phyloP scores from a whole-genome alignment of 768 basidiomycete genomes.

The Leccinum obscurum region DNA sequence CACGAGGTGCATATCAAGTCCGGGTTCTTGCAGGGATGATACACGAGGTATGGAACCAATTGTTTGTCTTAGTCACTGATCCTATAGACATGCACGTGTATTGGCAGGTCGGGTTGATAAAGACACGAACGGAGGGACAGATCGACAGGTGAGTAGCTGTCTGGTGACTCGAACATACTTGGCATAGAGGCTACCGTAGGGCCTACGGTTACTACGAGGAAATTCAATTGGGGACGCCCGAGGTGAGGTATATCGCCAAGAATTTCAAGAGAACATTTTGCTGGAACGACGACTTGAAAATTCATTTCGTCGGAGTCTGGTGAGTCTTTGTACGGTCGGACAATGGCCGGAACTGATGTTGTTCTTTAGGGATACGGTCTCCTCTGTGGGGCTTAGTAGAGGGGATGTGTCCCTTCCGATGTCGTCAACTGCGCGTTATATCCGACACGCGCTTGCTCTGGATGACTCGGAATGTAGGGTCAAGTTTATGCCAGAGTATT shows the following conservation, averaged over 20 bases:
- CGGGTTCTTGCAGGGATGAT: not conserved
- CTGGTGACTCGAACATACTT: not conserved
- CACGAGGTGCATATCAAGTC: not conserved
- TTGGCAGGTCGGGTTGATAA: not conserved
- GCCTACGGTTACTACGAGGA: not conserved
- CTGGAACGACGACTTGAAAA: not conserved
- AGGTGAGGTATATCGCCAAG: not conserved
- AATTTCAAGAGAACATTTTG: not conserved
- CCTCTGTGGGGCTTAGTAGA: conserved; percentile 45
- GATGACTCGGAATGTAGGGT: not conserved
- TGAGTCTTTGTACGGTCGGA: conserved; percentile 20
- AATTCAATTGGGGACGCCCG: not conserved
- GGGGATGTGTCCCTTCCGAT: conserved; percentile 49
- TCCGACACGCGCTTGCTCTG: not conserved
- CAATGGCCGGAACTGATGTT: not conserved
- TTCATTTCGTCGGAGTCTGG: conserved; percentile 47
- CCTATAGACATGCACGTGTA: not conserved
- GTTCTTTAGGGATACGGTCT: conserved; percentile 44
- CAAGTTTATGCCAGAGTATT: not conserved
- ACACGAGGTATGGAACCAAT: not conserved
- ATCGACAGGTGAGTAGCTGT: not conserved
- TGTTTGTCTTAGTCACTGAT: not conserved
- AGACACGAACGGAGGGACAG: not conserved
- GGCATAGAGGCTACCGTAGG: not conserved
- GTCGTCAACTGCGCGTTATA: conserved; percentile 42